Percentiles rank a stretch among this genome's conserved stretches.
Conservation (phyloP, 2,329 filamentous ascomycete species). For the Penicillium digitatum region DNA sequence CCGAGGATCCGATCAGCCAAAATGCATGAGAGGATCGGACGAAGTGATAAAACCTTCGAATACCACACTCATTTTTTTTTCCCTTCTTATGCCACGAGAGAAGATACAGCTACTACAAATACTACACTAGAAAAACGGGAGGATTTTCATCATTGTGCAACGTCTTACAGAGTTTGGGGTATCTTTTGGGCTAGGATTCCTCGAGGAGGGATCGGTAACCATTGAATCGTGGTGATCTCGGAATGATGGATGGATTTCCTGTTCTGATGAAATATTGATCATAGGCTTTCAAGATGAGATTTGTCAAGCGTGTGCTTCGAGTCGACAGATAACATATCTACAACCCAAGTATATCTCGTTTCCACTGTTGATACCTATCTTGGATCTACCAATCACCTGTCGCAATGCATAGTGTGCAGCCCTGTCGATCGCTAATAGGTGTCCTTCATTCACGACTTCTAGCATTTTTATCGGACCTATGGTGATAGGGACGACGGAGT, state of each 20-base stretch:
- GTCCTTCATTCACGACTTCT: neutral
- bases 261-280: too few species aligned
- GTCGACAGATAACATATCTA: too few species aligned
- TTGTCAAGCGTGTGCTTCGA: neutral
- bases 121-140: neutral
- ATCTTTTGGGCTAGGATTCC: neutral
- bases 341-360: too few species aligned
- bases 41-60: too few species aligned
- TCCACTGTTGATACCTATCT: neutral
- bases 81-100: neutral
- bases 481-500: too few species aligned
- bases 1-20: neutral
- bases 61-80: neutral
- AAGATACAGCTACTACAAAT: neutral
- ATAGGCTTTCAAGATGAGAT: neutral
- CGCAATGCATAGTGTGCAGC: slow-evolving; percentile 8
- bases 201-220: neutral
- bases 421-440: slow-evolving; percentile 8
- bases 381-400: slow-evolving; percentile 15
- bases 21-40: too few species aligned
- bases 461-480: too few species aligned
- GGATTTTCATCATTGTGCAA: neutral
- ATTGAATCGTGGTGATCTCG: neutral
- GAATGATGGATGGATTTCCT: neutral
- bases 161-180: neutral